Percentiles rank a stretch among this genome's conserved stretches.
Conservation (phyloP, 139 green algal genomes). For the Haematococcus lacustris region DNA sequence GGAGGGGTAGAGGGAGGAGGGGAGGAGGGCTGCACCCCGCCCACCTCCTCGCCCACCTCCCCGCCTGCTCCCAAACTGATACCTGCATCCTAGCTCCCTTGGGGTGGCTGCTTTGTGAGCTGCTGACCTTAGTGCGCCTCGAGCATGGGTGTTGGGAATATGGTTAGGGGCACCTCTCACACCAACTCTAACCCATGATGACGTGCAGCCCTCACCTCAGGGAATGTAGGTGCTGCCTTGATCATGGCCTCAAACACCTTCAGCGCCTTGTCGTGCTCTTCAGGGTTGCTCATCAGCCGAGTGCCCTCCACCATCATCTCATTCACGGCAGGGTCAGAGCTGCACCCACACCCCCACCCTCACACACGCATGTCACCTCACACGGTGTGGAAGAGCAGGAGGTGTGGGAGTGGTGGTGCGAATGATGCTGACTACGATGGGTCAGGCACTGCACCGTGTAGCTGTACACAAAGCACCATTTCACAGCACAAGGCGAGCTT, state of each 20-base stretch:
- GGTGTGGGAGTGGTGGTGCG: too few relatives aligned
- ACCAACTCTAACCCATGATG: not conserved
- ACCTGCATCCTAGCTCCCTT: not conserved
- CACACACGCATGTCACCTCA: not conserved
- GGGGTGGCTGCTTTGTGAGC: not conserved
- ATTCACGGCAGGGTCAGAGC: constrained; percentile 11
- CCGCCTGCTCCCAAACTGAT: too few relatives aligned
- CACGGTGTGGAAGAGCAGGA: too few relatives aligned
- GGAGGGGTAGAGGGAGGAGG: too few relatives aligned
- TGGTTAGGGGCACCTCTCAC: too few relatives aligned
- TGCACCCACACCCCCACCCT: not conserved
- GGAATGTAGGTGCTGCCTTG: constrained; percentile 19
- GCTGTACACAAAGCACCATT: not conserved
- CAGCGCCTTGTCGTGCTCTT: constrained; percentile 22
- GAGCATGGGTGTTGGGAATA: too few relatives aligned
- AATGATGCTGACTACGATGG: too few relatives aligned
- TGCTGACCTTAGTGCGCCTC: not conserved
- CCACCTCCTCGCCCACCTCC: too few relatives aligned
- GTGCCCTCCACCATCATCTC: constrained; percentile 38
- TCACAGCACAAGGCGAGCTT: not conserved
- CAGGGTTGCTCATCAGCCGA: constrained; percentile 19
- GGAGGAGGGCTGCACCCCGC: too few relatives aligned
- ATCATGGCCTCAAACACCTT: constrained; percentile 32
- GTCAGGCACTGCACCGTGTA: too few relatives aligned
- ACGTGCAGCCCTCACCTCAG: constrained; percentile 20